phyloP scores from a whole-genome alignment of 768 basidiomycete species.

The Calocybe indica region DNA sequence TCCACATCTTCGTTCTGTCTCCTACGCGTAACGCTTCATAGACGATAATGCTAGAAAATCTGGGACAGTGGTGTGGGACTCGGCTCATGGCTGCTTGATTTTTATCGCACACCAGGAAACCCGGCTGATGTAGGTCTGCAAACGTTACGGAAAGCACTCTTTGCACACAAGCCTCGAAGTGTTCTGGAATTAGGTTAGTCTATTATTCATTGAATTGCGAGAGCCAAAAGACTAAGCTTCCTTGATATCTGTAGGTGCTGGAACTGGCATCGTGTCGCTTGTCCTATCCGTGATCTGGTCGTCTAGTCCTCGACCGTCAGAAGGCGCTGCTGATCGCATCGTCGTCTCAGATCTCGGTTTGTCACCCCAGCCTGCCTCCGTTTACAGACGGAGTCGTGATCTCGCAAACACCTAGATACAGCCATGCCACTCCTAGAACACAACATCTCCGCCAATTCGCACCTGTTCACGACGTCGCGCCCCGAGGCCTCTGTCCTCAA shows the following conservation, averaged over 20 bases:
- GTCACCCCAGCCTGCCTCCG: slow-evolving; percentile 14
- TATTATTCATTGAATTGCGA: neutral
- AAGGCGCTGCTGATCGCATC: slow-evolving; percentile 26
- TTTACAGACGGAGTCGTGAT: neutral
- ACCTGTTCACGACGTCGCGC: slow-evolving; percentile 23
- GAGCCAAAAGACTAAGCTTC: neutral
- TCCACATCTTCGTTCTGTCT: neutral
- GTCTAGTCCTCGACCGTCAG: slow-evolving; percentile 8
- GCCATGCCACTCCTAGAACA: slow-evolving; percentile 75
- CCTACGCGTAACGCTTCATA: no score
- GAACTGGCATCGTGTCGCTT: slow-evolving; percentile 79
- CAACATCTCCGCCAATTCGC: slow-evolving; percentile 50
- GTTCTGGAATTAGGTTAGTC: slow-evolving; percentile 68
- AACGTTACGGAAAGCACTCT: slow-evolving; percentile 28
- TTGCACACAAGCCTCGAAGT: slow-evolving; percentile 29
- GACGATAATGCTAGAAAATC: slow-evolving; percentile 61
- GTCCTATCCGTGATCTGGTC: slow-evolving; percentile 54
- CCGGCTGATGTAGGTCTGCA: slow-evolving; percentile 4
- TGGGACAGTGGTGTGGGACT: slow-evolving; percentile 93
- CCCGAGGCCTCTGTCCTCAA: slow-evolving; percentile 47
- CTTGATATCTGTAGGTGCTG: slow-evolving; percentile 52
- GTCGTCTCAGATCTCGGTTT: slow-evolving; percentile 71
- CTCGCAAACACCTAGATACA: slow-evolving; percentile 41
- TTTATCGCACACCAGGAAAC: slow-evolving; percentile 13
- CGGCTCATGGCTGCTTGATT: slow-evolving; percentile 65